phyloP scores from a whole-genome alignment of 208 protist species.

The Trypanosoma lewisi region DNA sequence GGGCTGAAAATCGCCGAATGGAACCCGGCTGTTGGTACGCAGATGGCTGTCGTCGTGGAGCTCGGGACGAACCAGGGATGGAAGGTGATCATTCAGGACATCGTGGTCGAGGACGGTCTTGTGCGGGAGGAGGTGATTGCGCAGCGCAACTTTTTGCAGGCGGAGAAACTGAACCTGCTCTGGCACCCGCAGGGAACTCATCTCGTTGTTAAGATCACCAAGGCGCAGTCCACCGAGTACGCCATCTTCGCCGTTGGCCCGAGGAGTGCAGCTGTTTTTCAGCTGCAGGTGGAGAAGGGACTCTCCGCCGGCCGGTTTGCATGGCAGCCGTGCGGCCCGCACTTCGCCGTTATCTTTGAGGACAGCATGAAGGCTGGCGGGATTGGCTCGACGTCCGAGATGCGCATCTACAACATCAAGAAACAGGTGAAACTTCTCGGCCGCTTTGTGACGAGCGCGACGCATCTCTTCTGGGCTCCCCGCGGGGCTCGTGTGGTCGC shows the following conservation, averaged over 20 bases:
- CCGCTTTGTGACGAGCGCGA: slow-evolving; percentile 56
- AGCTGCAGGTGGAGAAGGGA: slow-evolving; percentile 66
- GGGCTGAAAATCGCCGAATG: slow-evolving; percentile 86
- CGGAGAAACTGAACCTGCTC: slow-evolving; percentile 76
- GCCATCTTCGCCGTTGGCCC: slow-evolving; percentile 70
- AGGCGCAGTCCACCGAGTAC: slow-evolving; percentile 69
- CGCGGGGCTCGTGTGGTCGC: slow-evolving; percentile 63
- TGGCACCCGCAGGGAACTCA: slow-evolving; percentile 87
- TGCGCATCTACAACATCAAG: slow-evolving; percentile 80
- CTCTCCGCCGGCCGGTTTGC: slow-evolving; percentile 77
- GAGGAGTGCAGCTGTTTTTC: slow-evolving; percentile 57
- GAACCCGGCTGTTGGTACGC: slow-evolving; percentile 73
- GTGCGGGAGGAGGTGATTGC: slow-evolving; percentile 64
- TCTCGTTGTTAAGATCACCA: slow-evolving; percentile 75
- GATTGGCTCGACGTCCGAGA: slow-evolving; percentile 54
- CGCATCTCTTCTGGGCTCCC: slow-evolving; percentile 84
- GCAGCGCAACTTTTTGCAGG: slow-evolving; percentile 79
- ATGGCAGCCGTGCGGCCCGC: slow-evolving; percentile 81
- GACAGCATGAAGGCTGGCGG: slow-evolving; percentile 25
- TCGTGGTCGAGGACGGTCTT: slow-evolving; percentile 64
- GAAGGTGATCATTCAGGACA: slow-evolving; percentile 76
- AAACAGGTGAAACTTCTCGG: slow-evolving; percentile 74
- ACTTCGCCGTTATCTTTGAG: slow-evolving; percentile 78
- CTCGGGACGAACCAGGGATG: slow-evolving; percentile 64
- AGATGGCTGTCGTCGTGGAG: slow-evolving; percentile 73